Evolutionary conservation across 331 rosid species (phyloP), one percentile per base, ranked within the genome.

Genomic region (Rosa hybrid): DNA sequence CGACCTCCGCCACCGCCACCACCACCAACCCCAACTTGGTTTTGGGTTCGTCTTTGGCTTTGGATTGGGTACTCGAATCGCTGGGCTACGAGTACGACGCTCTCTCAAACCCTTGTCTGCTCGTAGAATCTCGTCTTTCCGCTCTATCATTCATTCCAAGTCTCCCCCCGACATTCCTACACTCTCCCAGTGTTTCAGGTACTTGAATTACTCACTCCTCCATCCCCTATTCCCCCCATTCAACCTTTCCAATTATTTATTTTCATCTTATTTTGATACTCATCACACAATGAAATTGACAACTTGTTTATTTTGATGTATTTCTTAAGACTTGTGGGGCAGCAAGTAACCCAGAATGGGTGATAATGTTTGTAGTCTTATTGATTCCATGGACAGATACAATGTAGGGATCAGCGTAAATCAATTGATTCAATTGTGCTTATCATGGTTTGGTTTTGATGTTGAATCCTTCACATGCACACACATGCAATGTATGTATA

Each of bases 181-280:
- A 39, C 81, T 84, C 81, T 86, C 92, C 72, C 78, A 75, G 45
- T 87, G 65, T 81, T 85, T 81, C 85, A 90, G 96, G 98, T 94
- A 81, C 81, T 59, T 11, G 1, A 42, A 27, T 27, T 27, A 27
- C 30, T 27, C 30, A 27, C 45, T 42, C 8, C 57, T 21, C 27
- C 45, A 42, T 42, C 45, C 45, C 45, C 46, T 34, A 34, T 34
- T 34, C 38, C 38, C n/a, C 38, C 38, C 30, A 44, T 44, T 44
- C 46, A 44, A 44, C 46, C 46, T 44, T 42, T 42, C 45, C 45
- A 42, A 6, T 42, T 42, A 42, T 7, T 42, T 42, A 42, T 5
- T 42, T 42, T 42, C 45, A 42, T 42, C 45, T 41, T 41, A 4
- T 4, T 41, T 41, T 6, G 34, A 30, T 30, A 41, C 6, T 41